Base-by-base conservation (phyloP, 1,284 basidiomycete genomes). In the Moesziomyces aphidis region DNA sequence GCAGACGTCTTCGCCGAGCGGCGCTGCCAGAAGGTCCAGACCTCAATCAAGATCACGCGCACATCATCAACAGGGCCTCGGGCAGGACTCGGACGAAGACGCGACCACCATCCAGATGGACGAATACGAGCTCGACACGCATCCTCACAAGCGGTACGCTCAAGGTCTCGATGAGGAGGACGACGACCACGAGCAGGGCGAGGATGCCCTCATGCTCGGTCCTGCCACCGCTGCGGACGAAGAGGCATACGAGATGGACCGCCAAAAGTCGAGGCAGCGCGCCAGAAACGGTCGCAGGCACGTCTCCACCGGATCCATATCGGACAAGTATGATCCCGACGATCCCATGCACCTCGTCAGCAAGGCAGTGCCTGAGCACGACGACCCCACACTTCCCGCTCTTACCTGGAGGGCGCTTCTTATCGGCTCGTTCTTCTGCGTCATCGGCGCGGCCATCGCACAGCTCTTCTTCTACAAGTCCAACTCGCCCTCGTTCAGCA, bases 371-470 rank as follows among this genome's bases (percentile, higher is more conserved):
- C 87, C 88, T 1, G 85, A 87, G 8, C 86, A 85, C 1, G 89
- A 89, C 77, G 88, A 89, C 57, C 86, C 88, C 0, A 80, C 85
- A 0, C 71, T 89, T 2, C 87, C 88, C 0, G 86, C 88, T 0
- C 77, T 89, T 5, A 89, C 88, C 0, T 81, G 88, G 39, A 82
- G 88, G 28, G 87, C 87, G 4, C 63, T 88, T 5, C 19, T 88
- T 6, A 85, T 89, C n/a, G 89, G 89, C 1, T 83, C 81, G 2
- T 67, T 87, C 45, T 87, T 89, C 76, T 88, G 88, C 63, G 71
- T 87, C 17, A 75, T 89, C 1, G 89, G 89, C 7, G 88, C 88
- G 11, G 85, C 86, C 31, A 64, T 79, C 61, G 73, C 74, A 3
- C 73, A 82, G 66, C 68, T 81, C 15, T 82, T 82, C 60, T 82